These are phyloP conservation scores for Populus hybrid DNA, from an alignment of 441 rosid species.

Conservation along the genomic window DNA sequence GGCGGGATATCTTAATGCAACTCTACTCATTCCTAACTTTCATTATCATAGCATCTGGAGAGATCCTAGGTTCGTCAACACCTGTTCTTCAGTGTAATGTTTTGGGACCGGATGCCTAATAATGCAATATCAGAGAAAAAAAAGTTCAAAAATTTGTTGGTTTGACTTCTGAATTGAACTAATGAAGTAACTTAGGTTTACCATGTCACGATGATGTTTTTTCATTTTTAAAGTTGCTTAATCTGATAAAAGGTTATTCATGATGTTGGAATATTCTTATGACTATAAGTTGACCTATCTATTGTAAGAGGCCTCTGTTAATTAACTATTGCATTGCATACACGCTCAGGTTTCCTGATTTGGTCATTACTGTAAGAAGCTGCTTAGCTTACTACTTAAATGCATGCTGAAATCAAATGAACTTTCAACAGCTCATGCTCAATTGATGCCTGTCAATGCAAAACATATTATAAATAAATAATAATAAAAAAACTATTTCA, in stretches of 20 bases:
- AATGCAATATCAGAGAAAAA: background rate
- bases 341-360: background rate
- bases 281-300: background rate
- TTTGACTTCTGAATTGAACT: background rate
- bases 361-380: background rate
- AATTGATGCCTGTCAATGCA: background rate
- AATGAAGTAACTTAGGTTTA: background rate
- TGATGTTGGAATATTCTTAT: background rate
- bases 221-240: background rate
- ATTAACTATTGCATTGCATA: background rate
- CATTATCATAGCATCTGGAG: slow-evolving; percentile 98
- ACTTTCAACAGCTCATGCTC: background rate
- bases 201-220: background rate
- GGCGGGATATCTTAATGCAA: slow-evolving; percentile 98
- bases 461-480: background rate
- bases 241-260: background rate
- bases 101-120: background rate
- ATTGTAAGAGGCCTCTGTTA: background rate
- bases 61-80: slow-evolving; percentile 80
- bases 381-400: background rate
- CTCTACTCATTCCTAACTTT: slow-evolving; percentile 88
- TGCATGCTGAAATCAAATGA: background rate
- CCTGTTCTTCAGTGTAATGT: slow-evolving; percentile 11
- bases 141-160: background rate
- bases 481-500: background rate